Evolutionary conservation across 228 moss, liverwort and hornwort species (phyloP), one percentile per base, ranked within the genome.

Genomic region (Sphagnum fallax): DNA sequence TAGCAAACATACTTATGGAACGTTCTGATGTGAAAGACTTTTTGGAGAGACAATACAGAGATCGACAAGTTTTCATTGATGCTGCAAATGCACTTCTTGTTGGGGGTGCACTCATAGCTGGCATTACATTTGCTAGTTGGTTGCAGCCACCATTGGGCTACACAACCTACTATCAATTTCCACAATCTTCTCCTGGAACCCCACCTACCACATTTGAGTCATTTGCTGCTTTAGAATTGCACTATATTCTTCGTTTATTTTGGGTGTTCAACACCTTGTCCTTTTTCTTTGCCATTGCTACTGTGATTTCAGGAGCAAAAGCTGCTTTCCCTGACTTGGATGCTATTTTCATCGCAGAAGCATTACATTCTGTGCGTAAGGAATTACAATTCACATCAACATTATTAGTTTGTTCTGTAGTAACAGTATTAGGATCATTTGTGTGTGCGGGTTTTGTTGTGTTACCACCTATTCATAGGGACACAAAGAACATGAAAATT

Each of bases 61-160:
- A 75, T 13, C 58, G 72, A 16, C 62, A 32, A 61, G 59, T 70
- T 4, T 65, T 65, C 60, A 63, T 71, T 2, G 72, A 65, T 53
- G 79, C 70, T 8, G 72, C 75, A 52, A 79, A 79, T 53, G 71
- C 78, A 6, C 62, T 79, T 5, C 59, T 79, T 13, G 78, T 79
- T 7, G 78, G 71, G 58, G 79, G 71, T 48, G 60, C 79, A 5
- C 48, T 79, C 5, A 72, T 79, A 68, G 79, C 79, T 10, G 55
- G 72, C 53, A 72, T 79, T 13, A 79, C 75, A 5, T 75, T 76
- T 65, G 68, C 64, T 52, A 77, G 81, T n/a, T 77, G 77, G 81
- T 65, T 81, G 18, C 83, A 83, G 67, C 79, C 79, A 65, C 74
- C 79, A 8, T 68, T 66, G 49, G 79, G 83, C 59, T 66, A 63